phyloP scores from a whole-genome alignment of 441 rosid species.

The Arabidopsis hybrid region DNA sequence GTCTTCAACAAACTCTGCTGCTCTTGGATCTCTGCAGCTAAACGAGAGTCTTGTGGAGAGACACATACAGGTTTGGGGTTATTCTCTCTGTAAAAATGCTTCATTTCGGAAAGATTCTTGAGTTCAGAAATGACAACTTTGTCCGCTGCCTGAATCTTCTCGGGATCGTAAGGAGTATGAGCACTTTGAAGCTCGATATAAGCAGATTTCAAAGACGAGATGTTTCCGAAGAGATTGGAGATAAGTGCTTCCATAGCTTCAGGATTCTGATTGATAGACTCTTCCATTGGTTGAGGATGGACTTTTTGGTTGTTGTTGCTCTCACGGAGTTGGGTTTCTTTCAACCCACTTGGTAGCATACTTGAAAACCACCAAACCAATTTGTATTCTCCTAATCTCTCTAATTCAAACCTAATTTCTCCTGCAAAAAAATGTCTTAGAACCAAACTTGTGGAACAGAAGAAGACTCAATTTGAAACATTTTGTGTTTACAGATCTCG shows the following conservation, averaged over 20 bases:
- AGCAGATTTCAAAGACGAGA: constrained; percentile 91
- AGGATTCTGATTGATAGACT: constrained; percentile 75
- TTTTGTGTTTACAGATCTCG: constrained; percentile 22
- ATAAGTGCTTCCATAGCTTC: constrained; percentile 88
- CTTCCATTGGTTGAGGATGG: constrained; percentile 99
- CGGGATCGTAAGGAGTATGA: constrained; percentile 97
- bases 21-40: constrained; percentile 98
- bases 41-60: constrained; percentile 94
- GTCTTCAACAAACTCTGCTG: constrained; percentile 95
- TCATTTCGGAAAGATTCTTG: constrained; percentile 85
- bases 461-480: constrained; percentile 8
- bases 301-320: constrained; percentile 80
- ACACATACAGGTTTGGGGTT: constrained; percentile 77
- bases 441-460: constrained; percentile 1
- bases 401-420: constrained; percentile 19
- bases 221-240: constrained; percentile 76
- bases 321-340: constrained; percentile 89
- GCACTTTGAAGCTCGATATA: constrained; percentile 93
- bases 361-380: constrained; percentile 55
- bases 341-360: constrained; percentile 91
- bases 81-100: constrained; percentile 88
- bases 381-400: constrained; percentile 27
- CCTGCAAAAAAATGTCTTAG: constrained; percentile 29
- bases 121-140: constrained; percentile 82
- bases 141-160: constrained; percentile 93